Base-by-base conservation (phyloP, 148 eudicot genomes). In the Beta vulgaris region DNA sequence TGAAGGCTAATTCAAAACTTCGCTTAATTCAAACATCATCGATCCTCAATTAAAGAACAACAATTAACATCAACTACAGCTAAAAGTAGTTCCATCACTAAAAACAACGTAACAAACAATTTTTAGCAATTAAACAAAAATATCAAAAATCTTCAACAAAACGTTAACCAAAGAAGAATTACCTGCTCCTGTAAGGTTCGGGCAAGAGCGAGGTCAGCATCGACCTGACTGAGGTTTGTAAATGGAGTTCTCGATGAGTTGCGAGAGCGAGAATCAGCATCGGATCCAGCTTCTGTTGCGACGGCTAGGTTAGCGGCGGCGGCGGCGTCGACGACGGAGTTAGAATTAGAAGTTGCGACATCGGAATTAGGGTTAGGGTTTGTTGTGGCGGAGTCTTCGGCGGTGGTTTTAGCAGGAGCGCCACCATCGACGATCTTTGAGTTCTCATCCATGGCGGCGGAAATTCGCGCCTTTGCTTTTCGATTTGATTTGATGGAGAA, bases 131-230 rank as follows among this genome's bases (percentile, higher is more conserved):
- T n/a, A n/a, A 68, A 37, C 12, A 23, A 40, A 43, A 40, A 5
- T n/a, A 58, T 4, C 3, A 21, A 31, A 2, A 25, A n/a, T 31
- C 8, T 39, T 13, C 68, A 36, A 51, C 28, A 69, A 74, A 61
- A 12, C 36, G 18, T 28, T 1, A 65, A 3, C 55, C 7, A 53
- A 35, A 49, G 66, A 49, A 53, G 64, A 10, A 61, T 12, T 11
- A 89, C 97, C 97, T 91, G 98, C 55, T 91, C 97, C 73, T 93
- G 98, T 59, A 94, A 85, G 64, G 96, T 94, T 34, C 98, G 90
- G 64, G 98, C 98, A 34, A 93, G 98, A 69, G 98, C 98, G 21
- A 91, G 98, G 86, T 93, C 98, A 75, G 98, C 97, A 48, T 94
- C 98, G 39, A 84, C 93, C 84, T 94, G 97, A 74, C 89, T 90